phyloP scores from a whole-genome alignment of 495 filamentous ascomycete species.

The Ascobolus immersus region DNA sequence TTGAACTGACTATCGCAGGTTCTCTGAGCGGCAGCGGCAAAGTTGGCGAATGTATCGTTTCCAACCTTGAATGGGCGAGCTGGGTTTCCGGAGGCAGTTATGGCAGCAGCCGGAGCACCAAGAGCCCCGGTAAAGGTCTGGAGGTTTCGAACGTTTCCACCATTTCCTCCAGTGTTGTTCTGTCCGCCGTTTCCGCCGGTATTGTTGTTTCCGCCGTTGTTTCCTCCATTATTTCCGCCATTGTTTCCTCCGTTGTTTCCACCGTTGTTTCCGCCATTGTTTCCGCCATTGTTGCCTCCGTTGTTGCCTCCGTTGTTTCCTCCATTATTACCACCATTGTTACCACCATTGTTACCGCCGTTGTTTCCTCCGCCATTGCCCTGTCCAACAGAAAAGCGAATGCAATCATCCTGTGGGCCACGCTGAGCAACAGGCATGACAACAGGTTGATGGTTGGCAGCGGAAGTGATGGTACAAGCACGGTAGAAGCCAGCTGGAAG shows the following conservation, averaged over 20 bases:
- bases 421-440: slow-evolving; percentile 54
- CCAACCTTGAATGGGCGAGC: slow-evolving; percentile 9
- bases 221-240: slow-evolving; percentile 1
- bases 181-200: too few relatives aligned
- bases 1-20: slow-evolving; percentile 12
- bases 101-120: slow-evolving; percentile 7
- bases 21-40: slow-evolving; percentile 7
- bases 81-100: slow-evolving; percentile 7
- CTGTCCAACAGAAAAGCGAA: slow-evolving; percentile 27
- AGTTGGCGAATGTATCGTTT: slow-evolving; percentile 8
- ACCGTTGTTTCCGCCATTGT: not conserved
- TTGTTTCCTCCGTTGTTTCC: slow-evolving; percentile 3
- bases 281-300: not conserved
- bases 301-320: not conserved
- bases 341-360: too few relatives aligned
- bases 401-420: slow-evolving; percentile 47
- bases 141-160: too few relatives aligned
- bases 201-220: too few relatives aligned
- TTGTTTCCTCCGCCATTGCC: not conserved
- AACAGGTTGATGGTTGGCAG: slow-evolving; percentile 51
- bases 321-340: not conserved
- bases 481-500: slow-evolving; percentile 39
- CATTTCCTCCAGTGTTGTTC: too few relatives aligned
- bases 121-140: slow-evolving; percentile 8
- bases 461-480: slow-evolving; percentile 41